These are phyloP conservation scores for Brassica nigra DNA, from an alignment of 345 rosid genomes.

Conservation along the genomic window DNA sequence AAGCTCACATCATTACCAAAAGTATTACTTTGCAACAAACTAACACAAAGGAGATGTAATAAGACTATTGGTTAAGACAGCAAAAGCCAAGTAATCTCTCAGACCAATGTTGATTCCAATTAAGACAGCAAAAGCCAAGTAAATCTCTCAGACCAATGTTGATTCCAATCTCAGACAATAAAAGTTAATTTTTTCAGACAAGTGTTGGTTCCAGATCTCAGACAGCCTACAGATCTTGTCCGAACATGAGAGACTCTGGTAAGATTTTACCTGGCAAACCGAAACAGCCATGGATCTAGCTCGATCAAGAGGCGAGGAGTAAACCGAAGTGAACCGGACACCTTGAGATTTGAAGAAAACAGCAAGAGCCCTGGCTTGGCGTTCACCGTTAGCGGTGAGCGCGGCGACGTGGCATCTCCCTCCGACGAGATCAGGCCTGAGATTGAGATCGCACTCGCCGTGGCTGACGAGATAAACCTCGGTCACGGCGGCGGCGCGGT, in stretches of 20 bases:
- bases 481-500: slow-evolving; percentile 37
- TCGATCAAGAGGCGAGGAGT: slow-evolving; percentile 79
- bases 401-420: slow-evolving; percentile 75
- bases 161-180: neutral
- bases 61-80: neutral
- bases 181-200: neutral
- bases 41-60: neutral
- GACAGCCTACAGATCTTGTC: neutral
- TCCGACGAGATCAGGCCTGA: slow-evolving; percentile 76
- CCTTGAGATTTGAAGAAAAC: slow-evolving; percentile 83
- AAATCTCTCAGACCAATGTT: neutral
- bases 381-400: slow-evolving; percentile 71
- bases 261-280: slow-evolving; percentile 68
- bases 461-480: slow-evolving; percentile 79
- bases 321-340: slow-evolving; percentile 66
- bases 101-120: neutral
- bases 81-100: neutral
- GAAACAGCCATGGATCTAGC: slow-evolving; percentile 79
- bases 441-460: slow-evolving; percentile 74
- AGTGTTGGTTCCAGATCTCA: neutral
- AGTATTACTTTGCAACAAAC: neutral
- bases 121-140: neutral
- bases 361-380: slow-evolving; percentile 93
- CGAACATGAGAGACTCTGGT: neutral
- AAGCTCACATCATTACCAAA: neutral